A percentile compares a stretch with the other conserved stretches of the same genome.
phyloP scores from a whole-genome alignment of 2,329 filamentous ascomycete genomes.

The Talaromyces marneffei region DNA sequence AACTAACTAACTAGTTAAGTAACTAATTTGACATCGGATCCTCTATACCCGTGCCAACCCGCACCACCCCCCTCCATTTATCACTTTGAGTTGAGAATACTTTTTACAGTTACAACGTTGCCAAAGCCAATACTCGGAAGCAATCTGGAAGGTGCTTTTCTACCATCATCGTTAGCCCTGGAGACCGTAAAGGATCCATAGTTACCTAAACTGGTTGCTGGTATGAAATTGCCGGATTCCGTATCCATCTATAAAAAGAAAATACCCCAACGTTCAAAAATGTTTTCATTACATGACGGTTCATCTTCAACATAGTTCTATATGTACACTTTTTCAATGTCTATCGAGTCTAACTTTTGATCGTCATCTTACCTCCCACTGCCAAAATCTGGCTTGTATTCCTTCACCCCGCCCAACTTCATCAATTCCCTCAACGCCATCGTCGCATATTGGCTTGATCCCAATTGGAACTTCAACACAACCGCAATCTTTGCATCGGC shows the following conservation, averaged over 20 bases:
- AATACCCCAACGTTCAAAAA: not conserved
- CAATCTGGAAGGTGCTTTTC: no score
- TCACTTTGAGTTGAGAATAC: no score
- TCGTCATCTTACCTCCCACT: constrained; percentile 28
- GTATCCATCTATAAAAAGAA: not conserved
- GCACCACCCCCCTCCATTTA: no score
- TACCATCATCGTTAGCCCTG: no score
- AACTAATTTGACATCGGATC: no score
- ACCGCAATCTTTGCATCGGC: constrained; percentile 55
- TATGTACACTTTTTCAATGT: not conserved
- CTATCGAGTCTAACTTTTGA: not conserved
- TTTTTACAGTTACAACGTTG: no score
- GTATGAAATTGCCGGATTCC: no score
- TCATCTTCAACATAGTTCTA: not conserved
- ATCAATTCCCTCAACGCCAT: constrained; percentile 76
- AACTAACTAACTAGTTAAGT: no score
- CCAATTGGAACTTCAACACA: constrained; percentile 67
- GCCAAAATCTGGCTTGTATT: constrained; percentile 59
- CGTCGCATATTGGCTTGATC: constrained; percentile 76
- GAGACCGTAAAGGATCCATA: no score
- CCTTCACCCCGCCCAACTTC: constrained; percentile 56
- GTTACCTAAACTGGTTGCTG: not conserved
- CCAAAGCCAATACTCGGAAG: no score
- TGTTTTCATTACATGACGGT: not conserved
- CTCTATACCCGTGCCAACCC: no score